Base-by-base conservation (phyloP, 345 rosid genomes). In the Eutrema yunnanense region DNA sequence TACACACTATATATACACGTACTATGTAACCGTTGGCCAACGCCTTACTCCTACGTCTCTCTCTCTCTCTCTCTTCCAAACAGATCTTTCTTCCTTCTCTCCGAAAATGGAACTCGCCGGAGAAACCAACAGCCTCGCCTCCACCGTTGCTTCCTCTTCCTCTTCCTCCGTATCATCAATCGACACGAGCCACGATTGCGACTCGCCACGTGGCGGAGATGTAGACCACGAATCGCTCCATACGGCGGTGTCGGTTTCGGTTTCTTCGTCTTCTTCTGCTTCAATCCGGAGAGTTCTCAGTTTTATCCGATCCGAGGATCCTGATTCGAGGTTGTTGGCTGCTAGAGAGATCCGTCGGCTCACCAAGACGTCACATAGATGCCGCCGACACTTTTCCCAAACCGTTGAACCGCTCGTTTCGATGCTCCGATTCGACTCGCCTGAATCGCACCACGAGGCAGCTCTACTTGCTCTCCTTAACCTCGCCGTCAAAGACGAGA, bases 401-500 rank as follows among this genome's bases (percentile, higher is more conserved):
- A 90, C 98, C 47, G 85, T 95, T 32, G 53, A 63, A 13, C 96
- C 96, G 4, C 91, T 95, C 7, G 99, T 95, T 57, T 84, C 88
- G 65, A 86, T 92, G 96, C 92, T 92, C 66, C 81, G 80, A 37
- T 47, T 63, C 19, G 85, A 82, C 60, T 84, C 88, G 1, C 65
- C 77, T 8, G 85, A 83, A 65, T 76, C 84, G 11, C 72, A 83
- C 69, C 82, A 73, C 50, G 91, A 88, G 75, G 83, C 97, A 4
- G 98, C 98, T 40, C 81, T 95, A 6, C 89, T 90, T 47, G 99
- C 99, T 16, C 96, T 95, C 36, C 96, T 92, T 61, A 95, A 95
- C 75, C 98, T 95, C 30, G 99, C 98, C 77, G 99, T 95, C 55
- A 87, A 92, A 80, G 96, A 95, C 68, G 99, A 95, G 74, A 90